Conservation (phyloP, 805 yeast species). For the Saccharomyces paradoxus region DNA sequence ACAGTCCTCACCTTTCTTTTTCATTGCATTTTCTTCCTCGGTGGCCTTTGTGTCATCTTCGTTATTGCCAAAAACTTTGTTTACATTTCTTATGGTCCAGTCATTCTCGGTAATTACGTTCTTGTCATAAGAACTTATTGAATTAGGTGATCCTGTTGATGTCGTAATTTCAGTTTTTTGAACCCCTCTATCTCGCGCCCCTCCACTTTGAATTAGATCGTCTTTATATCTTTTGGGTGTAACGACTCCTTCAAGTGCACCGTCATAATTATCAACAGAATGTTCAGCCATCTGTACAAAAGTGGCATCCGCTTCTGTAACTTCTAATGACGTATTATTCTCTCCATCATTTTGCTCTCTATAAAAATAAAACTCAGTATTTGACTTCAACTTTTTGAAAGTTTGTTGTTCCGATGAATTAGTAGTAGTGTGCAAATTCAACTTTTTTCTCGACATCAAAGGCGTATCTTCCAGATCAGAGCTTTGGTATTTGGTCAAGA, state of each 20-base stretch:
- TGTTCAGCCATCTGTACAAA: background rate
- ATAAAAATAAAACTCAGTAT: slow-evolving; percentile 1
- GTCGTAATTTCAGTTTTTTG: background rate
- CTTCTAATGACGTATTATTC: background rate
- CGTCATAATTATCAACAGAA: background rate
- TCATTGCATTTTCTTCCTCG: background rate
- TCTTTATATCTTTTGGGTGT: background rate
- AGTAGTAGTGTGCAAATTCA: background rate
- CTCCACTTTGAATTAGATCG: background rate
- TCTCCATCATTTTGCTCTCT: background rate
- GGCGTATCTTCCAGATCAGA: slow-evolving; percentile 15
- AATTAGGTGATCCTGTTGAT: background rate
- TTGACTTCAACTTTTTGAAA: background rate
- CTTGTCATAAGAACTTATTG: background rate
- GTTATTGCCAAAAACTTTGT: background rate
- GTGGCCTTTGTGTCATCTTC: background rate
- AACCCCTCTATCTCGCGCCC: background rate
- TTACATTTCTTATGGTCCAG: background rate
- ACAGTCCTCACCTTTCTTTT: background rate
- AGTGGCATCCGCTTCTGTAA: slow-evolving; percentile 1
- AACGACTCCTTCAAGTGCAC: background rate
- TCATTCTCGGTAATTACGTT: background rate
- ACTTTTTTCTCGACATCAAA: slow-evolving; percentile 5
- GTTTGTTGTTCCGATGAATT: background rate
- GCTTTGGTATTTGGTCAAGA: slow-evolving; percentile 7